Conservation (phyloP, 2,329 filamentous ascomycete genomes). For the Exophiala sp. region DNA sequence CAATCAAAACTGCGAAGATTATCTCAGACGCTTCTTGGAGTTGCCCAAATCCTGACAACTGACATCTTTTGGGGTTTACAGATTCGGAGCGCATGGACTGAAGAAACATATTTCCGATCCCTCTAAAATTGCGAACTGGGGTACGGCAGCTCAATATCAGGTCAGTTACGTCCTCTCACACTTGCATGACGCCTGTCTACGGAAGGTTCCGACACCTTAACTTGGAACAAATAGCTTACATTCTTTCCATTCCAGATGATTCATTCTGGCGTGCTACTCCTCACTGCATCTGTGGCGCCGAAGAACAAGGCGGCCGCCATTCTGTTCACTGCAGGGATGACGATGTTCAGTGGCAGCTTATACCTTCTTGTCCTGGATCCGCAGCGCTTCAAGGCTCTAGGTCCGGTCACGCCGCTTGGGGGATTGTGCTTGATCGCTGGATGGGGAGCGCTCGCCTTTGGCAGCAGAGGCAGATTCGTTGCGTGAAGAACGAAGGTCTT, state of each 20-base stretch:
- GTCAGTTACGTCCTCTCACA: conserved; percentile 36
- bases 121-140: conserved; percentile 57
- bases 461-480: conserved; percentile 15
- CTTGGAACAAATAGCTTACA: not conserved
- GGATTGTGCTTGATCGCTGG: conserved; percentile 60
- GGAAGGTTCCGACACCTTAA: not conserved
- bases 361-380: conserved; percentile 64
- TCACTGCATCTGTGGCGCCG: conserved; percentile 52
- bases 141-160: conserved; percentile 66
- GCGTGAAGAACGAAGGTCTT: too few relatives aligned
- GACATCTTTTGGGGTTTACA: conserved; percentile 44
- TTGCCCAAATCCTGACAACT: too few relatives aligned
- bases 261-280: conserved; percentile 59
- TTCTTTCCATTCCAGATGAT: conserved; percentile 48
- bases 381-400: conserved; percentile 56
- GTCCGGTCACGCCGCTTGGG: conserved; percentile 62
- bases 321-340: conserved; percentile 63
- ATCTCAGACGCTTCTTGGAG: too few relatives aligned
- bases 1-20: too few relatives aligned
- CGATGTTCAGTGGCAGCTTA: conserved; percentile 64
- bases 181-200: not conserved
- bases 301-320: conserved; percentile 55
- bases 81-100: conserved; percentile 66
- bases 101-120: conserved; percentile 61
- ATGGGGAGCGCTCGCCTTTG: conserved; percentile 48